Base-by-base conservation (phyloP, 2,329 filamentous ascomycete genomes). In the Plectosphaerella cucumerina region DNA sequence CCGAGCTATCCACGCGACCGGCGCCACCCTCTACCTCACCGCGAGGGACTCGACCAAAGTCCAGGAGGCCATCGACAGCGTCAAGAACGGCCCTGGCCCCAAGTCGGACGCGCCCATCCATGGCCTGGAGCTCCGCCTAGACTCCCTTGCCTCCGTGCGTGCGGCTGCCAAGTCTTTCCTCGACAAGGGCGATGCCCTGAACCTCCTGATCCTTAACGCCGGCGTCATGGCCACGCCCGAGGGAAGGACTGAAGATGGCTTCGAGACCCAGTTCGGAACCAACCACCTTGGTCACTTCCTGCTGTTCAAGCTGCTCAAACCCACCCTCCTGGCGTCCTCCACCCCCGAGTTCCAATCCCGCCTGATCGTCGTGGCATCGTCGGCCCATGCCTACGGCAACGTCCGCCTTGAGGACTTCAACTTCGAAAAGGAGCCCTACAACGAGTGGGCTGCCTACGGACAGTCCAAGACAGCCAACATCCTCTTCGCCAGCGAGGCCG, bases 201-300 rank as follows among this genome's bases (percentile, higher is more conserved):
- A 47, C 33, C n/a, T 47, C 8, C 44, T 47, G 3, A 37, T 39
- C 18, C 17, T 35, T 4, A 56, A 71, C 49, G 71, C 70, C 2
- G 60, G 58, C 23, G 47, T 59, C 20, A 51, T 55, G 41, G n/a
- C 41, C 15, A 31, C 52, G 4, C 50, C 48, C 3, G 49, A 53
- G 17, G 37, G 35, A 22, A 33, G 47, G 6, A 57, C 55, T 4
- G n/a, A 21, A 1, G 59, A 62, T 21, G 59, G 58, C 31, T 47
- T 54, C 34, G 61, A 63, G 56, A 60, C 60, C 0, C 77, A 81
- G 51, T 74, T 82, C 51, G 78, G 70, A 31, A 73, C 68, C 3
- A 81, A 81, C 59, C 72, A 82, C 56, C 62, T 84, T 1, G 69
- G 64, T 10, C 75, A 80, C 54, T 82, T 81, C 61, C 67, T 81